Evolutionary conservation across 768 basidiomycete species (phyloP).

Genomic region (Tremella yokohamensis): DNA sequence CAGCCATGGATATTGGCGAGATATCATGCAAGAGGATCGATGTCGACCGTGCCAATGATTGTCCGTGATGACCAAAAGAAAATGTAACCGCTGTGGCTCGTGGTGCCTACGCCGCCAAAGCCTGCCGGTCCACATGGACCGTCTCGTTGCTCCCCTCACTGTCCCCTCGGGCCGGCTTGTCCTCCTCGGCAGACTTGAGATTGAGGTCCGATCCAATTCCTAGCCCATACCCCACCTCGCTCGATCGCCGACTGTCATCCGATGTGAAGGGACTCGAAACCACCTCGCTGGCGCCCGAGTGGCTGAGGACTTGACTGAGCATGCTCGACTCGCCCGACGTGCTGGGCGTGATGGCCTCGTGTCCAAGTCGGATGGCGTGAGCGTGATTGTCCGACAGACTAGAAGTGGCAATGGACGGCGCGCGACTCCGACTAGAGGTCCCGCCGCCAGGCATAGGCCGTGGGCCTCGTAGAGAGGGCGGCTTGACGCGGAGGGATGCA

Average conservation of each 20-base stretch:
- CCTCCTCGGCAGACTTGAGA: too few relatives aligned
- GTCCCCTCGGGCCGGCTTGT: too few relatives aligned
- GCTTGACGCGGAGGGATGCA: slow-evolving; percentile 7
- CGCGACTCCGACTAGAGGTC: background rate
- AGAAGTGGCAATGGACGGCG: background rate
- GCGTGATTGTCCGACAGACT: background rate
- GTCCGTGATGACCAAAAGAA: too few relatives aligned
- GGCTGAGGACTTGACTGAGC: slow-evolving; percentile 3
- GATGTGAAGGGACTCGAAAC: background rate
- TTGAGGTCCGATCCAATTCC: too few relatives aligned
- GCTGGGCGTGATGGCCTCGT: background rate
- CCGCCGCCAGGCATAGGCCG: slow-evolving; percentile 15
- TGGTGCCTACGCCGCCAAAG: too few relatives aligned
- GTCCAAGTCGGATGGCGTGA: background rate
- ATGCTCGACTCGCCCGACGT: slow-evolving; percentile 1
- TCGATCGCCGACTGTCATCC: background rate
- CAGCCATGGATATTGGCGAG: too few relatives aligned
- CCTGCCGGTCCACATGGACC: too few relatives aligned
- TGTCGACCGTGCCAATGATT: too few relatives aligned
- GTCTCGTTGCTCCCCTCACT: too few relatives aligned
- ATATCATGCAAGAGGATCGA: too few relatives aligned
- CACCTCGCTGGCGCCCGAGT: background rate
- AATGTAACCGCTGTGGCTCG: too few relatives aligned
- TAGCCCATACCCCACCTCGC: background rate
- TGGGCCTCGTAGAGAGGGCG: slow-evolving; percentile 18